phyloP scores from a whole-genome alignment of 371 early-diverging fungal genomes.

The Actinomortierella ambigua region DNA sequence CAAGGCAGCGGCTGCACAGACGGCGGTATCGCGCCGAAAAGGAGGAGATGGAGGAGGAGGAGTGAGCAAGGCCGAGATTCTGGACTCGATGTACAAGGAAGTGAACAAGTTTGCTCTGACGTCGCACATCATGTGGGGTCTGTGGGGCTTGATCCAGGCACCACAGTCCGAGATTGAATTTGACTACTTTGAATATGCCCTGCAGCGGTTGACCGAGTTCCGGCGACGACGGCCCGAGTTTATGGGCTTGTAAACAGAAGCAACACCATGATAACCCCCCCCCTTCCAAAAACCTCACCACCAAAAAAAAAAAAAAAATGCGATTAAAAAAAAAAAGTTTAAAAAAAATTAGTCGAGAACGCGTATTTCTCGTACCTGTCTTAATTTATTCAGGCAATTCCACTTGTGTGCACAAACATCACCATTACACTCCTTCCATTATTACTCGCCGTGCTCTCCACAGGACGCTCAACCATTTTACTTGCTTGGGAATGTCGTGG shows the following conservation, averaged over 20 bases:
- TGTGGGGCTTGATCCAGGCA: slow-evolving; percentile 87
- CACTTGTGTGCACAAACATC: too few relatives aligned
- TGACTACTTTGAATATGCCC: slow-evolving; percentile 75
- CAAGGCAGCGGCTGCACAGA: too few relatives aligned
- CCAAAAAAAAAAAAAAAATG: too few relatives aligned
- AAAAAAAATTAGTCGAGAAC: too few relatives aligned
- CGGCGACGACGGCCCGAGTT: slow-evolving; percentile 35
- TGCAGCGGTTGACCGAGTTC: slow-evolving; percentile 59
- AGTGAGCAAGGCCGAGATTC: slow-evolving; percentile 33
- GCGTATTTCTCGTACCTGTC: too few relatives aligned
- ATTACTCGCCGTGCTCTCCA: too few relatives aligned
- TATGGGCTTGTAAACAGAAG: slow-evolving; percentile 17
- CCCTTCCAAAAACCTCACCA: too few relatives aligned
- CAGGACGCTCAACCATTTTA: too few relatives aligned
- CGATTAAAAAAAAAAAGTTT: too few relatives aligned
- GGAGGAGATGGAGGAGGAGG: slow-evolving; percentile 22
- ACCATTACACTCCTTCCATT: too few relatives aligned
- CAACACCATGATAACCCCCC: too few relatives aligned
- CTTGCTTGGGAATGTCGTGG: slow-evolving; percentile 27
- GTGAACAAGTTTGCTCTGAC: slow-evolving; percentile 60
- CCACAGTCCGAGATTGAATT: slow-evolving; percentile 82
- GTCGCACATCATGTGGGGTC: slow-evolving; percentile 79
- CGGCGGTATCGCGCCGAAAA: not conserved
- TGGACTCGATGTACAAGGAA: slow-evolving; percentile 42
- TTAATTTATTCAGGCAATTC: too few relatives aligned